Conservation (phyloP, 306 rosid species). For the Medicago lupulina region DNA sequence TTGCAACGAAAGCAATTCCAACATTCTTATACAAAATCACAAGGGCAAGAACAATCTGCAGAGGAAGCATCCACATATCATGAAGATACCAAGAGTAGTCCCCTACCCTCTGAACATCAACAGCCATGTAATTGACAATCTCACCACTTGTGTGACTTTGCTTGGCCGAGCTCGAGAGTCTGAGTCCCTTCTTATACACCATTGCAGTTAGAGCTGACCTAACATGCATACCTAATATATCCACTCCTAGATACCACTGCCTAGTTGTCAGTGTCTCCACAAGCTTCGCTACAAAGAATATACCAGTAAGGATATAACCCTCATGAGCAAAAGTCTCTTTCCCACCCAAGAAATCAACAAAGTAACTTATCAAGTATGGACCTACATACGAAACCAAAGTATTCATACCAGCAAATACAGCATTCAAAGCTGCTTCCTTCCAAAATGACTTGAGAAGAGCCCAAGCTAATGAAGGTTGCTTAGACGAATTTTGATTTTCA, state of each 20-base stretch:
- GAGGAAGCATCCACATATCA: slow-evolving; percentile 98
- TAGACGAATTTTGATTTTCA: neutral
- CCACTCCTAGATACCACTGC: slow-evolving; percentile 29
- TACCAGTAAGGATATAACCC: slow-evolving; percentile 20
- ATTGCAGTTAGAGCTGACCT: slow-evolving; percentile 94
- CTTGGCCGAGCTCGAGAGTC: slow-evolving; percentile 88
- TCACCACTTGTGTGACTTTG: slow-evolving; percentile 98
- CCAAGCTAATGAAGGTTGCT: slow-evolving; percentile 64
- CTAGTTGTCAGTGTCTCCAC: slow-evolving; percentile 13
- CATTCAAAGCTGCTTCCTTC: slow-evolving; percentile 29
- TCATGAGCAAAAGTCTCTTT: slow-evolving; percentile 7
- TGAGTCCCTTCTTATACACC: slow-evolving; percentile 91
- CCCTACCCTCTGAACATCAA: slow-evolving; percentile 97
- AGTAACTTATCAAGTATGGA: slow-evolving; percentile 18
- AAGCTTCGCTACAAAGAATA: slow-evolving; percentile 8
- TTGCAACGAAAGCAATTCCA: slow-evolving; percentile 89
- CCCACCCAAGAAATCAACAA: slow-evolving; percentile 25
- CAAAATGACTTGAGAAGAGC: slow-evolving; percentile 57
- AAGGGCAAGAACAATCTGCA: slow-evolving; percentile 93
- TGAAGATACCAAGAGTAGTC: slow-evolving; percentile 98
- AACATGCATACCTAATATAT: slow-evolving; percentile 87
- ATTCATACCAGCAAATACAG: slow-evolving; percentile 14
- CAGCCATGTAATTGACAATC: slow-evolving; percentile 97
- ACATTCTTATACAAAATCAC: slow-evolving; percentile 94
- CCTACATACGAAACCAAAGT: slow-evolving; percentile 25